Conservation (phyloP, 2,329 filamentous ascomycete species). For the Ampelomyces quisqualis region DNA sequence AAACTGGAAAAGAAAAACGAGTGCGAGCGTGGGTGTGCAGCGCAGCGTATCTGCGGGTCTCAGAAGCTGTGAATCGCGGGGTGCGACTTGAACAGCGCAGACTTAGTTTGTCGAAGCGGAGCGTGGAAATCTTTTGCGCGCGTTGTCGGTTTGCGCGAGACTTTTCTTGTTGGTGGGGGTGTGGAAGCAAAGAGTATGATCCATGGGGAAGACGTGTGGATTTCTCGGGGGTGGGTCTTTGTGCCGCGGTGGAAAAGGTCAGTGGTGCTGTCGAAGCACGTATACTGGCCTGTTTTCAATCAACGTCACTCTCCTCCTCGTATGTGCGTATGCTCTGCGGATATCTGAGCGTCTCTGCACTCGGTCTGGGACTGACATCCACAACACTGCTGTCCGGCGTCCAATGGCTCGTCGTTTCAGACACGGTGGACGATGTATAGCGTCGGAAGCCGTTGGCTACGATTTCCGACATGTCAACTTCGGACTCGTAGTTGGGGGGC, state of each 20-base stretch:
- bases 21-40: no score
- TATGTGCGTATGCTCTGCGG: conserved; percentile 26
- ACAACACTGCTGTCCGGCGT: conserved; percentile 44
- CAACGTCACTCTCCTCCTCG: conserved; percentile 22
- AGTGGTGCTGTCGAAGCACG: conserved; percentile 4
- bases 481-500: conserved; percentile 48
- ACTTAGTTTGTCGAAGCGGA: no score
- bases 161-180: no score
- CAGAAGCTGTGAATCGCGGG: no score
- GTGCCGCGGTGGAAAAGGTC: not conserved
- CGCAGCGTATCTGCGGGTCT: no score
- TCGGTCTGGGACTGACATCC: conserved; percentile 42
- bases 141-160: no score
- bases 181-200: no score
- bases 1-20: no score
- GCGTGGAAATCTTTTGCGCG: no score
- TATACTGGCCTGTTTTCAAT: conserved; percentile 7
- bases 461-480: conserved; percentile 40
- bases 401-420: conserved; percentile 32
- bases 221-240: not conserved
- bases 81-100: no score
- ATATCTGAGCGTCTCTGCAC: conserved; percentile 40
- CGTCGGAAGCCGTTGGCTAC: conserved; percentile 48
- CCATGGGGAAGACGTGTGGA: not conserved
- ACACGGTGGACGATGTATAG: conserved; percentile 37